Conservation (phyloP, 176 grass and related monocot genomes). For the Cenchrus fungigraminus region DNA sequence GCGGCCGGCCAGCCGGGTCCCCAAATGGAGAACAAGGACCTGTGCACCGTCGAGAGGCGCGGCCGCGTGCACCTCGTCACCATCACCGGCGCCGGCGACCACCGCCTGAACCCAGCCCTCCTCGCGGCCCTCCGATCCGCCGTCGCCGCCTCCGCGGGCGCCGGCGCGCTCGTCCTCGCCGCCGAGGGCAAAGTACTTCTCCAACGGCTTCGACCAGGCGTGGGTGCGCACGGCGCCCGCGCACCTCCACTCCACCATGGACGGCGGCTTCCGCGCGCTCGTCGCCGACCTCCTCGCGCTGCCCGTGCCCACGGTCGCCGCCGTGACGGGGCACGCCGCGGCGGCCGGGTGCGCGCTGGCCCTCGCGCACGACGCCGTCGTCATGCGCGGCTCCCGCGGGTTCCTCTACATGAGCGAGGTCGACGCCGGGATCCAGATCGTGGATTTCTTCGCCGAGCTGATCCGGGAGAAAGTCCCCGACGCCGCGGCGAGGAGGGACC, state of each 20-base stretch:
- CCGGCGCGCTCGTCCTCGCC: constrained; percentile 49
- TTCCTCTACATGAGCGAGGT: constrained; percentile 95
- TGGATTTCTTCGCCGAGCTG: constrained; percentile 56
- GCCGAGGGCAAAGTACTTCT: constrained; percentile 66
- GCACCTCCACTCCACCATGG: constrained; percentile 30
- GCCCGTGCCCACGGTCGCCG: constrained; percentile 65
- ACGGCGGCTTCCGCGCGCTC: constrained; percentile 23
- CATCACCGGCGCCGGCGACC: constrained; percentile 56
- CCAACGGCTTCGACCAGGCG: constrained; percentile 63
- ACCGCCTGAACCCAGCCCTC: constrained; percentile 50
- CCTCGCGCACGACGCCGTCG: constrained; percentile 60
- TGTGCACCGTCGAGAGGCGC: constrained; percentile 59
- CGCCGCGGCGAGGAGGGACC: constrained; percentile 53
- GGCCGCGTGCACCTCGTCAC: constrained; percentile 56
- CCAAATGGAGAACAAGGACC: neutral
- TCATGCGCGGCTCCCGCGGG: constrained; percentile 72
- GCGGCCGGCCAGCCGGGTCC: neutral
- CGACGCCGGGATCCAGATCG: constrained; percentile 63
- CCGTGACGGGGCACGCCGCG: constrained; percentile 57
- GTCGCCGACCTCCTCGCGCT: constrained; percentile 62
- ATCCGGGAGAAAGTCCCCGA: constrained; percentile 78
- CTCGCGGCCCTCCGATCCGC: constrained; percentile 46
- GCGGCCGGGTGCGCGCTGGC: constrained; percentile 55
- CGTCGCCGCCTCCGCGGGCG: constrained; percentile 14
- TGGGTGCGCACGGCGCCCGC: constrained; percentile 44